These are phyloP conservation scores for Candida anutae DNA, from an alignment of 1,139 yeast species.

Conservation along the genomic window DNA sequence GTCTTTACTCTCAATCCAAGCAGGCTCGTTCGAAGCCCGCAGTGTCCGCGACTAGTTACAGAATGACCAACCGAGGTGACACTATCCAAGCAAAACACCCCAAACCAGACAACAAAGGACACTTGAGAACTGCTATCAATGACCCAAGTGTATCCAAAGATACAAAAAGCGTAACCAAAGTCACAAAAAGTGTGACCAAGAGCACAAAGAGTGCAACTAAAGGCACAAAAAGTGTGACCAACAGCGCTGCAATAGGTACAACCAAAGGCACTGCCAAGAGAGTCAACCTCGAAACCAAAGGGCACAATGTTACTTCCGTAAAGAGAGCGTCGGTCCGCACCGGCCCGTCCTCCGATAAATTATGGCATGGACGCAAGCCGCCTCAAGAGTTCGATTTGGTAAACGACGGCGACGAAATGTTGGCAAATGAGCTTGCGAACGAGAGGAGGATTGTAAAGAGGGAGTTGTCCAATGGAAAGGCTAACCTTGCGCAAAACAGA, in stretches of 20 bases:
- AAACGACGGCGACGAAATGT: slow-evolving; percentile 15
- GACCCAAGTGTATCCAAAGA: slow-evolving; percentile 2
- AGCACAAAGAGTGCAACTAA: background rate
- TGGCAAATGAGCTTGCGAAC: slow-evolving; percentile 7
- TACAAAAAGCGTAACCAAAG: background rate
- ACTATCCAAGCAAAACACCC: too few species aligned
- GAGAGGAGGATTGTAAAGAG: too few species aligned
- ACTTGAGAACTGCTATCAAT: slow-evolving; percentile 1
- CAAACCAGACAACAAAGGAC: slow-evolving; percentile 2
- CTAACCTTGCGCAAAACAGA: too few species aligned
- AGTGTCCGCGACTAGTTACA: background rate
- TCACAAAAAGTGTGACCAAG: slow-evolving; percentile 1
- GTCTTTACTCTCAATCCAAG: slow-evolving; percentile 10
- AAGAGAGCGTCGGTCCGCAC: background rate
- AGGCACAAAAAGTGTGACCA: background rate
- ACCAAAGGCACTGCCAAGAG: too few species aligned
- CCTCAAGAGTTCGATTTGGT: slow-evolving; percentile 15
- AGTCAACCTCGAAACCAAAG: too few species aligned
- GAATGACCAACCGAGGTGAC: slow-evolving; percentile 1
- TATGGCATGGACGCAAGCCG: slow-evolving; percentile 1
- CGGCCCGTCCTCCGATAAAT: background rate
- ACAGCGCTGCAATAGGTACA: too few species aligned
- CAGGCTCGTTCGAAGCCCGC: slow-evolving; percentile 1
- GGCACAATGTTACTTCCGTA: too few species aligned
- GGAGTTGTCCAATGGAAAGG: too few species aligned